phyloP scores from a whole-genome alignment of 768 basidiomycete species.

The Tricholoma sp. region DNA sequence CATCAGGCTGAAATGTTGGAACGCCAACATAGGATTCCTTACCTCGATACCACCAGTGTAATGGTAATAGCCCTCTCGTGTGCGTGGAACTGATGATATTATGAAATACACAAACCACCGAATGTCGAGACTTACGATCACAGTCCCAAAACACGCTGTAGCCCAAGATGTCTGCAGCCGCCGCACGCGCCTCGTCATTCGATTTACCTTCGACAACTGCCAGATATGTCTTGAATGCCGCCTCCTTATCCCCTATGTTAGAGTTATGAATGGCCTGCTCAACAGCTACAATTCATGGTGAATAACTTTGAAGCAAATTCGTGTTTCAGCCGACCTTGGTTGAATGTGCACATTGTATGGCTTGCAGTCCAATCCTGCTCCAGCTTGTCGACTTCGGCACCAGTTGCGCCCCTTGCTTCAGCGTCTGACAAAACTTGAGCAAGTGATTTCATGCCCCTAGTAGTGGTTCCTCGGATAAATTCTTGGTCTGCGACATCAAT shows the following conservation, averaged over 20 bases:
- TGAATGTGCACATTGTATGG: constrained; percentile 76
- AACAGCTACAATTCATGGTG: constrained; percentile 40
- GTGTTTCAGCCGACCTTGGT: constrained; percentile 59
- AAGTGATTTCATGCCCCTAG: constrained; percentile 43
- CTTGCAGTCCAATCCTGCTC: constrained; percentile 71
- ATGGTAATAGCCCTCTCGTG: constrained; percentile 89
- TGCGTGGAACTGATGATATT: constrained; percentile 61
- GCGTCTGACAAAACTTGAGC: constrained; percentile 69
- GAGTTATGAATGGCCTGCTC: constrained; percentile 51
- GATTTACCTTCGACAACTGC: constrained; percentile 59
- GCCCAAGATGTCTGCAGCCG: constrained; percentile 74
- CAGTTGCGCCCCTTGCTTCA: constrained; percentile 56
- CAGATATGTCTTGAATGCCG: constrained; percentile 55
- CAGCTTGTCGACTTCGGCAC: constrained; percentile 64
- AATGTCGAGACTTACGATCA: constrained; percentile 54
- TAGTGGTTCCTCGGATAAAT: constrained; percentile 62
- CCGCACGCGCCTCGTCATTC: constrained; percentile 61
- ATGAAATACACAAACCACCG: not conserved
- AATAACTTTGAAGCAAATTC: not conserved
- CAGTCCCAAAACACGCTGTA: constrained; percentile 81
- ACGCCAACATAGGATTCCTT: constrained; percentile 1
- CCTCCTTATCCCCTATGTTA: constrained; percentile 44
- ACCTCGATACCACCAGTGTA: constrained; percentile 77
- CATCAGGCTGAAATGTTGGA: not conserved
- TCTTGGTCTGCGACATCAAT: constrained; percentile 82